phyloP scores from a whole-genome alignment of 768 basidiomycete genomes.

The Agaricus subrufescens region DNA sequence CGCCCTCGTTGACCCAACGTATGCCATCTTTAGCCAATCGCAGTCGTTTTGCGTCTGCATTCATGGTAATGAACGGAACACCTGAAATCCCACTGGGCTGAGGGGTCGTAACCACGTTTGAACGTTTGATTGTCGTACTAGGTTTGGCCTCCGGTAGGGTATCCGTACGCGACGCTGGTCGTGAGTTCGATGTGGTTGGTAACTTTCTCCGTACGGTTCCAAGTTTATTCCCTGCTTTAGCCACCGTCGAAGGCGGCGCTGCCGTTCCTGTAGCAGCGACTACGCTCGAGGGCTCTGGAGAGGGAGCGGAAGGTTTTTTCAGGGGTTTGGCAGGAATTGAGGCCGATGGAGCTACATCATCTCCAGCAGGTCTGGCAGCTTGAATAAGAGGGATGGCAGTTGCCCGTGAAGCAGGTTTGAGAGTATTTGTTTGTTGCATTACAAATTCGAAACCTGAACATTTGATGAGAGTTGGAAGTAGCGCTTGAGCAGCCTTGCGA shows the following conservation, averaged over 20 bases:
- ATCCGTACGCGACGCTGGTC: constrained; percentile 47
- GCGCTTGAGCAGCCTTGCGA: constrained; percentile 81
- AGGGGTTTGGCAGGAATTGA: constrained; percentile 21
- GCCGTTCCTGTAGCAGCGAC: constrained; percentile 15
- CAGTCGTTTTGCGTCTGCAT: constrained; percentile 57
- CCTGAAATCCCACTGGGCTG: constrained; percentile 23
- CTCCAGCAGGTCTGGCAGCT: constrained; percentile 58
- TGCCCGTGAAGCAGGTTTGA: constrained; percentile 88
- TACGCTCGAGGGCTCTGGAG: constrained; percentile 33
- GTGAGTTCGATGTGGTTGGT: constrained; percentile 49
- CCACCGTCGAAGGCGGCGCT: constrained; percentile 26
- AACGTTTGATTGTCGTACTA: constrained; percentile 29
- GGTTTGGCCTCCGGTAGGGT: constrained; percentile 30
- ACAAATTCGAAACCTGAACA: constrained; percentile 81
- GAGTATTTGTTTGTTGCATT: constrained; percentile 75
- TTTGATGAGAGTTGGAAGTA: constrained; percentile 72
- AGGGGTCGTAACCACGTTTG: constrained; percentile 18
- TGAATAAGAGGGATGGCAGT: constrained; percentile 87
- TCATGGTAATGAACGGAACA: constrained; percentile 47
- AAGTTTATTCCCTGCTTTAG: constrained; percentile 43
- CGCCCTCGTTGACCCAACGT: constrained; percentile 84
- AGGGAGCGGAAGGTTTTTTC: constrained; percentile 22
- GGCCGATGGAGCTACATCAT: constrained; percentile 21
- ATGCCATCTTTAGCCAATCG: constrained; percentile 71
- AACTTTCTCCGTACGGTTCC: constrained; percentile 70